These are phyloP conservation scores for Dichomitus squalens DNA, from an alignment of 1,284 basidiomycete species.

Conservation along the genomic window DNA sequence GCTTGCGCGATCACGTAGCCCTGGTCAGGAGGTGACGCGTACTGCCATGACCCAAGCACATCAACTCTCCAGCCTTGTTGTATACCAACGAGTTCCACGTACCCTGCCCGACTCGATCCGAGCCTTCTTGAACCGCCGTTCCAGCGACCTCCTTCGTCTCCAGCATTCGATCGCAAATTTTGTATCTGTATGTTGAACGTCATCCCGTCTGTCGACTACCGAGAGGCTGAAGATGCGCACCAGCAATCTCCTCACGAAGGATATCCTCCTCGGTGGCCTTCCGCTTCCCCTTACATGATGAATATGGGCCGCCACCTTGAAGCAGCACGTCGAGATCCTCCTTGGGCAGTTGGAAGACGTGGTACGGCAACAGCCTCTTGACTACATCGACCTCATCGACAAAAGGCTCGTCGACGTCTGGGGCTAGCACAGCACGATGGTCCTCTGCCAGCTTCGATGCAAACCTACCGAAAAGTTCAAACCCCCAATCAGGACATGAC, in stretches of 20 bases:
- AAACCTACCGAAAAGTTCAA: slow-evolving; percentile 56
- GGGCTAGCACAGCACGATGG: slow-evolving; percentile 58
- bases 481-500: background rate
- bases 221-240: slow-evolving; percentile 36
- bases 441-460: slow-evolving; percentile 58
- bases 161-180: slow-evolving; percentile 68
- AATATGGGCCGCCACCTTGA: slow-evolving; percentile 25
- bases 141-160: slow-evolving; percentile 54
- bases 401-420: slow-evolving; percentile 72
- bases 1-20: slow-evolving; percentile 62
- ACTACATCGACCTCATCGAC: slow-evolving; percentile 59
- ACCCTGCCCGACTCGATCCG: slow-evolving; percentile 61
- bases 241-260: slow-evolving; percentile 54
- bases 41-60: slow-evolving; percentile 40
- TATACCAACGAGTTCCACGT: slow-evolving; percentile 23
- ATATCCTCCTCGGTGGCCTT: slow-evolving; percentile 51
- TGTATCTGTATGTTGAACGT: slow-evolving; percentile 46
- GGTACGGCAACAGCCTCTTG: slow-evolving; percentile 71
- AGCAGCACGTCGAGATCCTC: slow-evolving; percentile 51
- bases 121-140: slow-evolving; percentile 57
- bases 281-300: slow-evolving; percentile 48
- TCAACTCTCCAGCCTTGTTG: slow-evolving; percentile 3
- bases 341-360: slow-evolving; percentile 72
- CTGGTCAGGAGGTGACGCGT: slow-evolving; percentile 59
- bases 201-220: background rate